phyloP scores from a whole-genome alignment of 2,329 filamentous ascomycete genomes.

The Scolecobasidium constrictum region DNA sequence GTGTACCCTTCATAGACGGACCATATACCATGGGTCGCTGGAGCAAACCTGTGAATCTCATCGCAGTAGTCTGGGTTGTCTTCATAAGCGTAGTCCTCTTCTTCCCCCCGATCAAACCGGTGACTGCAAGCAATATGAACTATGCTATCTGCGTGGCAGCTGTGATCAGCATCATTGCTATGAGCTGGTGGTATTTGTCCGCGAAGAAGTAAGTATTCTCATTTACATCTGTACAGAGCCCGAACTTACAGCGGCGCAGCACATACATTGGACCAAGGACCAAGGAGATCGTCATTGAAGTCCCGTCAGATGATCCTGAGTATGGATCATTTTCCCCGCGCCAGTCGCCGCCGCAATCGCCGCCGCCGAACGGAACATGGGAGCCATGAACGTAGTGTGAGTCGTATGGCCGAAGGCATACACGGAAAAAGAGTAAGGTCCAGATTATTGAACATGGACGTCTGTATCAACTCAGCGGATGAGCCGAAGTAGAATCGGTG shows the following conservation, averaged over 20 bases:
- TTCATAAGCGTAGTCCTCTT: conserved; percentile 53
- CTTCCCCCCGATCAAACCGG: conserved; percentile 33
- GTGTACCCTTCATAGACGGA: conserved; percentile 44
- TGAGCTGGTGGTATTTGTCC: conserved; percentile 33
- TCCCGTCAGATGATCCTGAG: conserved; percentile 30
- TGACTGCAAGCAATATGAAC: conserved; percentile 36
- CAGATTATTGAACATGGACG: too few species aligned
- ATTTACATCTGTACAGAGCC: background rate
- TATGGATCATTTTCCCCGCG: conserved; percentile 3
- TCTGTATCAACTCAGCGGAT: too few species aligned
- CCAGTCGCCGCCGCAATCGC: background rate
- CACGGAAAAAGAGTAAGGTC: too few species aligned
- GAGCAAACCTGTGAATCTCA: conserved; percentile 43
- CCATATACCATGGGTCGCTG: conserved; percentile 47
- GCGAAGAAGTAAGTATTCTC: conserved; percentile 22
- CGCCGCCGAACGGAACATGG: too few species aligned
- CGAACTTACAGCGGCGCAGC: conserved; percentile 19
- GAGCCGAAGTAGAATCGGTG: too few species aligned
- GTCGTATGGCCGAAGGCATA: too few species aligned
- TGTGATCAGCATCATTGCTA: conserved; percentile 38
- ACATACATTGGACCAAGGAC: conserved; percentile 50
- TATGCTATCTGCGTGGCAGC: conserved; percentile 35
- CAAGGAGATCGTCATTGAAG: conserved; percentile 36
- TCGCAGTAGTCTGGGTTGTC: conserved; percentile 49
- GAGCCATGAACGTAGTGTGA: too few species aligned